Base-by-base conservation (phyloP, 768 basidiomycete species). In the Cyclocybe aegerita region DNA sequence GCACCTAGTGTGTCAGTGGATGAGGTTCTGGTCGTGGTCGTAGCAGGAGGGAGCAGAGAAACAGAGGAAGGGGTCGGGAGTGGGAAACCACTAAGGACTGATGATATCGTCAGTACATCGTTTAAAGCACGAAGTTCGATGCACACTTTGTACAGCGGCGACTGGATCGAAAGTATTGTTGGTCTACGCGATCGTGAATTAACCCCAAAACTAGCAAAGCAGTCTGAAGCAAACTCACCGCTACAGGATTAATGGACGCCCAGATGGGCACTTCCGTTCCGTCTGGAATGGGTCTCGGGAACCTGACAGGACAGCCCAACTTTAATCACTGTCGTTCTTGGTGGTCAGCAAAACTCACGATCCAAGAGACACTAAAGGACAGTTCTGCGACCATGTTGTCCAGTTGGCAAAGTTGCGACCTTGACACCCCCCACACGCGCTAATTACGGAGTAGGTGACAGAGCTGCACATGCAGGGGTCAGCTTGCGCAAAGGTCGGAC, bases 391-490 rank as follows among this genome's bases (percentile, higher is more conserved):
- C 75, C 72, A 77, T 29, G 64, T 62, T 43, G 50, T 62, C 67
- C 63, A 82, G 60, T 61, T 69, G 56, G 49, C 56, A 53, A 65
- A 77, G 0, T 59, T 63, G n/a, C 73, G 70, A 23, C 65, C 65
- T 61, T 87, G 85, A 57, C 85, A 87, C 30, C 66, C 68, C 29
- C 74, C 82, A 55, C 85, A 87, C 1, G 84, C 84, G 44, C 76
- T 79, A 23, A 86, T 64, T 46, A 79, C 48, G 9, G 74, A 78
- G 56, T 86, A 87, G 29, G 76, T 75, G 14, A 85, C 77, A 1
- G 80, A 72, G 59, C 73, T 85, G 57, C 85, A 87, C 49, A 63
- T 56, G 55, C 85, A 87, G 2, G 52, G 38, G 46, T 73, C 67
- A 7, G 75, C 74, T 15, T 65, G 34, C 0, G 49, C 43, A n/a